Evolutionary conservation across 179 eudicot genomes (phyloP), one percentile per base, ranked within the genome.

Genomic region (Vitellaria paradoxa): DNA sequence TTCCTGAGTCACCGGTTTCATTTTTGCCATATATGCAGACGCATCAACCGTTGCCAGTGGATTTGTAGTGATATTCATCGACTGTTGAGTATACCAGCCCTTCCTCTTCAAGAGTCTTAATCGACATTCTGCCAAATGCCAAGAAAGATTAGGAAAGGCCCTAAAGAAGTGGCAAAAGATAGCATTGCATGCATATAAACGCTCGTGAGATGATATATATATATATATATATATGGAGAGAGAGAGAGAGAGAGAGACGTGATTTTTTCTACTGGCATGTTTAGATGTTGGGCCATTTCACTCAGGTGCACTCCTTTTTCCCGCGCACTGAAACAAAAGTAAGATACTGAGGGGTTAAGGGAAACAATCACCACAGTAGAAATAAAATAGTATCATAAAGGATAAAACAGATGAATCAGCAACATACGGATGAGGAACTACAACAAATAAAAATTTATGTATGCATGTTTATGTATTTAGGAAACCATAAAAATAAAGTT

Each of bases 71-170:
- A 7, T 45, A 77, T 0, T 91, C 97, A 79, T 91, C 97, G 40
- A 91, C 74, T 8, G 98, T 86, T 2, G 92, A 86, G 81, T 93
- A 93, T 69, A 82, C 88, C 66, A 88, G 11, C 68, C 93, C 97
- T 81, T 91, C 97, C 5, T 65, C 84, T 78, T 81, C 92, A 4
- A 91, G 91, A 66, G 37, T 13, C 75, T 79, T 79, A 7, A 91
- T 77, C 17, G 86, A 76, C 56, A 64, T 76, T 81, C 97, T 93
- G 94, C 73, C 50, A 47, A 73, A 30, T 60, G 21, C 71, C 78
- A 21, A 64, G 18, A 53, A 60, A 40, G 26, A 40, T n/a, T 71
- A 65, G 4, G 46, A 61, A 23, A 49, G 42, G 3, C 8, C 42
- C 13, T 4, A 11, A 23, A 52, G 15, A 23, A 50, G 52, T 1